Evolutionary conservation across 768 basidiomycete species (phyloP).

Genomic region (Hericium coralloides): DNA sequence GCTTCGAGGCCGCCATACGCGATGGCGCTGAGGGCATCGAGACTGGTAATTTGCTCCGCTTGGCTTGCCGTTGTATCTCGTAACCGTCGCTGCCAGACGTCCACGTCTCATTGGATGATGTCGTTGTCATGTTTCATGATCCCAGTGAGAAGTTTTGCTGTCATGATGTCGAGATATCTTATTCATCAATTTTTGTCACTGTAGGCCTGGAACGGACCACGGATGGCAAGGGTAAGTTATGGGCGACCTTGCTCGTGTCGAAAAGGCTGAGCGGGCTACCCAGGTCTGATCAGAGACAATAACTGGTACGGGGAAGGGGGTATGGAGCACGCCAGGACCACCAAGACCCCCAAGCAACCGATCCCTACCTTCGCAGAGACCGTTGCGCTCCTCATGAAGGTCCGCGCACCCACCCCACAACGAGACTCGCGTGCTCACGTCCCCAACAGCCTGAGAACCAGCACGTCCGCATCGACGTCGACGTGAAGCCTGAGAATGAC

Average conservation of each 20-base stretch:
- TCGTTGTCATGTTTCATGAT: slow-evolving; percentile 95
- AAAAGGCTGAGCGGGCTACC: slow-evolving; percentile 9
- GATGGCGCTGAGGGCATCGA: slow-evolving; percentile 97
- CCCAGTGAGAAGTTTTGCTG: slow-evolving; percentile 41
- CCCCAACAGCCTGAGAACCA: slow-evolving; percentile 55
- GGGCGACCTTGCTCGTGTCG: slow-evolving; percentile 1
- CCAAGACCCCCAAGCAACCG: slow-evolving; percentile 72
- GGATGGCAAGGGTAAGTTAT: slow-evolving; percentile 47
- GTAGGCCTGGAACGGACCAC: slow-evolving; percentile 73
- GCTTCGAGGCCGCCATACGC: slow-evolving; percentile 89
- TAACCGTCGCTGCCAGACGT: slow-evolving; percentile 73
- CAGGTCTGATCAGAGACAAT: slow-evolving; percentile 48
- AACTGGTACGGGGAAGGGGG: slow-evolving; percentile 40
- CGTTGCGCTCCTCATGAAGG: slow-evolving; percentile 69
- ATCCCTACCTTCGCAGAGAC: slow-evolving; percentile 91
- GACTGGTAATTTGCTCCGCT: slow-evolving; percentile 65
- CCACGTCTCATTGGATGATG: slow-evolving; percentile 81
- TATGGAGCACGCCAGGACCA: slow-evolving; percentile 73
- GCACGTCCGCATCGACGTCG: slow-evolving; percentile 76
- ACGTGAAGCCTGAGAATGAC: slow-evolving; percentile 91
- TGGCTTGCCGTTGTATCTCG: slow-evolving; percentile 17
- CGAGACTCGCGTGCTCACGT: no score
- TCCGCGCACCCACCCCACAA: slow-evolving; percentile 14
- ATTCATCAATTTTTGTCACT: background rate
- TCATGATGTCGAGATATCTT: background rate